Evolutionary conservation across 371 early-diverging fungal genomes (phyloP).

Genomic region (Mucor lusitanicus): DNA sequence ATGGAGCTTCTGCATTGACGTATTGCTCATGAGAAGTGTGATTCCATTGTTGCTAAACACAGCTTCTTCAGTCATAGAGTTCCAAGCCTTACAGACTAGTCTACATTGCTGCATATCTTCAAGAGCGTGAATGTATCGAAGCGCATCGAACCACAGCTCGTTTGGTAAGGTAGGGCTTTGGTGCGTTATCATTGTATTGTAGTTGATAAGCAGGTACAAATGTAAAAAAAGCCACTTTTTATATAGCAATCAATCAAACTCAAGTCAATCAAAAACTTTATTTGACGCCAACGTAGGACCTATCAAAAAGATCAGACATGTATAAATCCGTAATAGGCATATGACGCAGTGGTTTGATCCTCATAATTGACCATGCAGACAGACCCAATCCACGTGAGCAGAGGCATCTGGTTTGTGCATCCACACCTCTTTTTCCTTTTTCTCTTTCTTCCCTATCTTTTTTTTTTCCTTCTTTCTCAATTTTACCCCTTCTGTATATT

Average conservation of each 20-base stretch:
- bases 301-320: background rate
- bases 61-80: background rate
- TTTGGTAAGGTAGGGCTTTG: background rate
- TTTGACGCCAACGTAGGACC: too few species aligned
- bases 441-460: background rate
- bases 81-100: background rate
- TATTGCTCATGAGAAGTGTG: background rate
- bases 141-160: background rate
- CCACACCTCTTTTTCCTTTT: background rate
- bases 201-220: too few species aligned
- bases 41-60: background rate
- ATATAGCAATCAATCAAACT: too few species aligned
- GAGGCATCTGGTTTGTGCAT: background rate
- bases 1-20: background rate
- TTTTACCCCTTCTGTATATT: slow-evolving; percentile 6
- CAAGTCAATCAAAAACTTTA: too few species aligned
- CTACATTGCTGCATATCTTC: background rate
- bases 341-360: slow-evolving; percentile 1
- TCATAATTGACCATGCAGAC: background rate
- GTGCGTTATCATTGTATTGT: background rate
- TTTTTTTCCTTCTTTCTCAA: slow-evolving; percentile 2
- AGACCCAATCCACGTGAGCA: background rate
- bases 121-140: too few species aligned
- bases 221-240: background rate
- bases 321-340: background rate